phyloP scores from a whole-genome alignment of 1,284 basidiomycete species.

The Fomitopsis schrenkii region DNA sequence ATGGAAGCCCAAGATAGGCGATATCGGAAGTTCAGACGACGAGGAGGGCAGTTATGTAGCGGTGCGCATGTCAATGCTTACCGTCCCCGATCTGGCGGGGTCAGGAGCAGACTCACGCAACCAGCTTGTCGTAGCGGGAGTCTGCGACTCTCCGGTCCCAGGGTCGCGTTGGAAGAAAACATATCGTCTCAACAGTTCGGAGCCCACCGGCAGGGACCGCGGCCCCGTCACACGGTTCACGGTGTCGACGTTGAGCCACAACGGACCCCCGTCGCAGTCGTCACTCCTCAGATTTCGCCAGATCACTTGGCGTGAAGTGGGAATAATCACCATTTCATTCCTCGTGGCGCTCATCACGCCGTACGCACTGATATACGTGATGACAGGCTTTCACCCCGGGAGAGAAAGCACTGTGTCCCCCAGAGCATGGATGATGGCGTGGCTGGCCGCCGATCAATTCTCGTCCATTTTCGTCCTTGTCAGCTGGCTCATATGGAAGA shows the following conservation, averaged over 20 bases:
- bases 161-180: background rate
- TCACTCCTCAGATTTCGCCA: background rate
- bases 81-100: background rate
- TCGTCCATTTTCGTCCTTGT: background rate
- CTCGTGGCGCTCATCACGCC: background rate
- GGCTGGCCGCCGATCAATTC: background rate
- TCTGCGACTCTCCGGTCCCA: too few species aligned
- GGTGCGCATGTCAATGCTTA: background rate
- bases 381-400: background rate
- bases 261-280: background rate
- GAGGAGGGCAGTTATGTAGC: background rate
- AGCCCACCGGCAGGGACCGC: too few species aligned
- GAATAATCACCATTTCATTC: background rate
- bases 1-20: background rate
- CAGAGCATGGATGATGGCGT: slow-evolving; percentile 5
- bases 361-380: background rate
- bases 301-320: background rate
- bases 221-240: background rate
- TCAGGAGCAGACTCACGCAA: background rate
- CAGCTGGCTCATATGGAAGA: background rate
- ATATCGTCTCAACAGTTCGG: background rate
- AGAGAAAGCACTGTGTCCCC: slow-evolving; percentile 1
- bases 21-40: background rate
- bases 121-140: background rate
- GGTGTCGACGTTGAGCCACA: background rate